phyloP scores from a whole-genome alignment of 208 protist species.

The Herpetomonas tarakana region DNA sequence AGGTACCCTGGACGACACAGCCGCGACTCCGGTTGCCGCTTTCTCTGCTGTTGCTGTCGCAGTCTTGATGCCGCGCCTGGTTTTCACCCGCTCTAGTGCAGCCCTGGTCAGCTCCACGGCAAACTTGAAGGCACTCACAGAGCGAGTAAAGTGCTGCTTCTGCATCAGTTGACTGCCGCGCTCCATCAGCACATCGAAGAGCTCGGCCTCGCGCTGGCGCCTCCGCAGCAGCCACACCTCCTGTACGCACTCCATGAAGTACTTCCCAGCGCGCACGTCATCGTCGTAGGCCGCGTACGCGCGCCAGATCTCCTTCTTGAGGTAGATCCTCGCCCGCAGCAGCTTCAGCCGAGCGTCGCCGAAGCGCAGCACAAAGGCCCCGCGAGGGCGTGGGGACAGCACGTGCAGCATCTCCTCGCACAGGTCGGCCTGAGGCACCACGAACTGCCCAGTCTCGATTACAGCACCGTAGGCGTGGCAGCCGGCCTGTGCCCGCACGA shows the following conservation, averaged over 20 bases:
- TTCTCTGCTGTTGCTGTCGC: not conserved
- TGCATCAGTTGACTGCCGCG: slow-evolving; percentile 74
- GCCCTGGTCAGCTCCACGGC: slow-evolving; percentile 62
- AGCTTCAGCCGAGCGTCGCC: slow-evolving; percentile 50
- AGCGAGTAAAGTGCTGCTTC: slow-evolving; percentile 37
- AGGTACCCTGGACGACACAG: not conserved
- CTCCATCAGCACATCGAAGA: slow-evolving; percentile 72
- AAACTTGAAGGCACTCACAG: slow-evolving; percentile 42
- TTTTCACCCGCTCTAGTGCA: slow-evolving; percentile 21
- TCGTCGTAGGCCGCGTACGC: slow-evolving; percentile 61
- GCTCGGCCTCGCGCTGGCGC: slow-evolving; percentile 30
- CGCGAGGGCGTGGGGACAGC: slow-evolving; percentile 32
- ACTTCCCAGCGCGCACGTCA: slow-evolving; percentile 35
- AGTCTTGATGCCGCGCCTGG: slow-evolving; percentile 6
- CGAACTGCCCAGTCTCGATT: slow-evolving; percentile 76
- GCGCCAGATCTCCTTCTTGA: slow-evolving; percentile 62
- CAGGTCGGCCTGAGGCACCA: slow-evolving; percentile 61
- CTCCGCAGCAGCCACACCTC: slow-evolving; percentile 38
- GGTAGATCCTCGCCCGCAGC: slow-evolving; percentile 44
- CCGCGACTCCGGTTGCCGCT: not conserved
- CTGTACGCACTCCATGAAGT: slow-evolving; percentile 68
- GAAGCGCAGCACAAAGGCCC: slow-evolving; percentile 62
- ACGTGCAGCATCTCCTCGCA: slow-evolving; percentile 77
- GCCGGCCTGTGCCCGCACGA: slow-evolving; percentile 63
- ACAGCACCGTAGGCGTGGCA: slow-evolving; percentile 56